phyloP scores from a whole-genome alignment of 345 rosid genomes.

The Raphanus raphanistrum region DNA sequence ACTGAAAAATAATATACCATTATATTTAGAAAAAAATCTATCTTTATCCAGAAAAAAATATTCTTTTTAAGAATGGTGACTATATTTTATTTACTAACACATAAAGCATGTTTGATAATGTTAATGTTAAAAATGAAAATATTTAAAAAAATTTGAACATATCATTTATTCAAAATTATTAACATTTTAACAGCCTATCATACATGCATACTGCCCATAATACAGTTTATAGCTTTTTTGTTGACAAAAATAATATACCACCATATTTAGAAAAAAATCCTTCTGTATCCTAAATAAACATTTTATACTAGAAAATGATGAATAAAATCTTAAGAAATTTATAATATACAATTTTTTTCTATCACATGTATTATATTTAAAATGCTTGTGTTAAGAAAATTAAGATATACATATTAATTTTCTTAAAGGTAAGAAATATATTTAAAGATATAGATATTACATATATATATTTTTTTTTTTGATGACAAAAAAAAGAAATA shows the following conservation, averaged over 20 bases:
- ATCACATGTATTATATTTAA: neutral
- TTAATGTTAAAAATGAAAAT: neutral
- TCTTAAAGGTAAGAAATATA: no score
- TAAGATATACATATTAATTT: no score
- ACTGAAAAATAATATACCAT: no score
- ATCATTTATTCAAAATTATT: neutral
- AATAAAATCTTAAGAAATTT: neutral
- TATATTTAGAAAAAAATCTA: neutral
- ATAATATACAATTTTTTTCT: neutral
- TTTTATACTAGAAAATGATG: neutral
- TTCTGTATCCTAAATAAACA: neutral
- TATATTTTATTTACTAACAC: neutral
- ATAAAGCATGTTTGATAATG: neutral
- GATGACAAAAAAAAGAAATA: no score
- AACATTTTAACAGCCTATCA: neutral
- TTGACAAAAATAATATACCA: neutral
- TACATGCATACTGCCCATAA: neutral
- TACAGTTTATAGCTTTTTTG: neutral
- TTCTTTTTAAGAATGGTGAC: neutral
- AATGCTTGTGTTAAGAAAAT: neutral
- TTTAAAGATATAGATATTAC: no score
- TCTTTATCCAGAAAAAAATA: neutral
- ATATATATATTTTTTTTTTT: no score
- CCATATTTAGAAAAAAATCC: neutral
- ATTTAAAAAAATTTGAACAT: neutral